Evolutionary conservation across 495 filamentous ascomycete species (phyloP), one percentile per base, ranked within the genome.

Genomic region (Xylaria venustula): DNA sequence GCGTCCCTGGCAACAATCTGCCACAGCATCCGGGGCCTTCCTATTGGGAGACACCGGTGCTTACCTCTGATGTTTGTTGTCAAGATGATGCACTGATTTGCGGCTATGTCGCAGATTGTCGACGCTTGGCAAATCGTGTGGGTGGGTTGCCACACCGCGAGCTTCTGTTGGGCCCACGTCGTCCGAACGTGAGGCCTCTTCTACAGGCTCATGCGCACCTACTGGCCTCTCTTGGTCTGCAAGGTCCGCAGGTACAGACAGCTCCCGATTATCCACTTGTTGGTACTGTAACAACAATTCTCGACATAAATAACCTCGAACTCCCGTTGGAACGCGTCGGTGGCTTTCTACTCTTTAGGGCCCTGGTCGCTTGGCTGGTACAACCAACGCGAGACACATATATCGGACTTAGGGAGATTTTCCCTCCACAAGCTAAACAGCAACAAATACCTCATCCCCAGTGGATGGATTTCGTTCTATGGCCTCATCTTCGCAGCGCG

Each of bases 391-490:
- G 57, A 42, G 42, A 61, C 19, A 70, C 64, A 37, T 70, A 67
- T 46, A 52, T 64, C 34, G 40, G 49, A n/a, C 52, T 74, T 12
- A 60, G 69, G 28, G 61, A 64, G 17, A 68, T 70, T 54, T 61
- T 69, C 45, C 50, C 63, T 7, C 68, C 70, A 2, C 52, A 53
- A 8, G 54, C 62, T 9, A 67, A 50, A 30, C 68, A 74, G 48
- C 57, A 67, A 17, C 42, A 46, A 14, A 67, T 67, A 40, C 54
- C 66, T 1, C 74, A 74, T 47, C 66, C 63, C 8, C 62, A 65
- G 12, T 74, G 68, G 68, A 71, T 75, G 56, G 72, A 73, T 64
- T 62, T 67, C 14, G 61, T 69, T 26, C 64, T 70, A 11, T 70
- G 64, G 67, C 59, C 61, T 9, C 56, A 67, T 40, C 63, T 73